Conservation (phyloP, 495 filamentous ascomycete species). For the Venustampulla echinocandica region DNA sequence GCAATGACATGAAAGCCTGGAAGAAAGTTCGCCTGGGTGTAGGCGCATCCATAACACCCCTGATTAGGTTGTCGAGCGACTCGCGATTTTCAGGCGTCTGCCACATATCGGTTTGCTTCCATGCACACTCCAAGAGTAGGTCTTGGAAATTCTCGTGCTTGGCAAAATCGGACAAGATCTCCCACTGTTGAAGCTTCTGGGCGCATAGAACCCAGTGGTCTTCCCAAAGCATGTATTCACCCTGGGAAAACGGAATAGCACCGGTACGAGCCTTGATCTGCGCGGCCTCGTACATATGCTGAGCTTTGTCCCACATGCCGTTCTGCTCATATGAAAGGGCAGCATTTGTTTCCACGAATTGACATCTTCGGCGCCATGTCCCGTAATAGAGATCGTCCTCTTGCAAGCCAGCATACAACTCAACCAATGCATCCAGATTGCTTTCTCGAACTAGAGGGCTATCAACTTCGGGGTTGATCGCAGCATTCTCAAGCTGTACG, state of each 20-base stretch:
- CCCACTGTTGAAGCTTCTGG: conserved; percentile 98
- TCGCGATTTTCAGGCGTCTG: conserved; percentile 75
- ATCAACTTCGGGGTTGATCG: conserved; percentile 75
- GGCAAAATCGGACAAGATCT: conserved; percentile 92
- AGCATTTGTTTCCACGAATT: conserved; percentile 93
- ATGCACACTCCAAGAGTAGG: conserved; percentile 87
- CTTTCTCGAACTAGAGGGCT: conserved; percentile 77
- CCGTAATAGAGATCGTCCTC: conserved; percentile 98
- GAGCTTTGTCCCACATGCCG: conserved; percentile 98
- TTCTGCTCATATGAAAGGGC: conserved; percentile 97
- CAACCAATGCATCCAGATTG: conserved; percentile 86
- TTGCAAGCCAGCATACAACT: conserved; percentile 78
- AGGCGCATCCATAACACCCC: conserved; percentile 92
- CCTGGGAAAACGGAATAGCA: conserved; percentile 86
- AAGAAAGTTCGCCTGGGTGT: conserved; percentile 92
- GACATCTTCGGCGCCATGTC: conserved; percentile 88
- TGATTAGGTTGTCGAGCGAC: conserved; percentile 80
- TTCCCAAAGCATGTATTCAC: conserved; percentile 98
- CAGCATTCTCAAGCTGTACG: conserved; percentile 73
- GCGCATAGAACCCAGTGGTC: conserved; percentile 98
- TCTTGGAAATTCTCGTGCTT: conserved; percentile 99
- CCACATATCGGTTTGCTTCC: conserved; percentile 93
- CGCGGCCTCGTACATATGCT: conserved; percentile 88
- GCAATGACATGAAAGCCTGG: conserved; percentile 92
- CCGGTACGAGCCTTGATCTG: conserved; percentile 95